Conservation (phyloP, 2,329 filamentous ascomycete species). For the Byssoonygena ceratinophila region DNA sequence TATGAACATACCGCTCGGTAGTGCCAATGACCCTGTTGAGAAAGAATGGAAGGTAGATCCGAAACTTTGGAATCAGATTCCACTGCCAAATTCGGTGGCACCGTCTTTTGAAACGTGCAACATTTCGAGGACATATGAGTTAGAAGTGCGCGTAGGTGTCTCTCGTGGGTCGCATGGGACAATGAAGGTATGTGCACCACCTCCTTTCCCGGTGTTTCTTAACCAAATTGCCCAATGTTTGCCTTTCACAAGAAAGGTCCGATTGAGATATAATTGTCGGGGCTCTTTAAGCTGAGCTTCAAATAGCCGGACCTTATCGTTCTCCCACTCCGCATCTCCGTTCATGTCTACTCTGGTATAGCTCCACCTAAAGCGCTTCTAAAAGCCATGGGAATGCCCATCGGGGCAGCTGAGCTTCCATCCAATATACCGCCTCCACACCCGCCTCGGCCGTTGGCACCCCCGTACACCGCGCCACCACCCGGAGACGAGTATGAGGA, state of each 20-base stretch:
- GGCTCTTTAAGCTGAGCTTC: slow-evolving; percentile 12
- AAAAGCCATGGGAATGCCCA: slow-evolving; percentile 45
- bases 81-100: slow-evolving; percentile 73
- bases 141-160: slow-evolving; percentile 71
- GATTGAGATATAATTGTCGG: neutral
- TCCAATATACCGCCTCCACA: slow-evolving; percentile 30
- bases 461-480: slow-evolving; percentile 18
- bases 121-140: slow-evolving; percentile 65
- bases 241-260: neutral
- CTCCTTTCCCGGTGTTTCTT: neutral
- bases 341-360: slow-evolving; percentile 81
- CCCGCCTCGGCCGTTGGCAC: slow-evolving; percentile 30
- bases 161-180: slow-evolving; percentile 55
- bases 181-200: slow-evolving; percentile 36
- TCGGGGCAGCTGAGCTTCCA: slow-evolving; percentile 17
- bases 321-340: slow-evolving; percentile 65
- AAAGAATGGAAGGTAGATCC: slow-evolving; percentile 61
- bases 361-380: slow-evolving; percentile 67
- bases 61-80: slow-evolving; percentile 58
- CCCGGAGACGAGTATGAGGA: slow-evolving; percentile 44
- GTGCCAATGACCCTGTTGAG: slow-evolving; percentile 46
- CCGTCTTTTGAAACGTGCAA: slow-evolving; percentile 87
- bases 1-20: slow-evolving; percentile 60
- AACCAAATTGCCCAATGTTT: neutral
- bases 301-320: slow-evolving; percentile 60